These are phyloP conservation scores for Mrakia blollopis DNA, from an alignment of 768 basidiomycete genomes.

Conservation along the genomic window DNA sequence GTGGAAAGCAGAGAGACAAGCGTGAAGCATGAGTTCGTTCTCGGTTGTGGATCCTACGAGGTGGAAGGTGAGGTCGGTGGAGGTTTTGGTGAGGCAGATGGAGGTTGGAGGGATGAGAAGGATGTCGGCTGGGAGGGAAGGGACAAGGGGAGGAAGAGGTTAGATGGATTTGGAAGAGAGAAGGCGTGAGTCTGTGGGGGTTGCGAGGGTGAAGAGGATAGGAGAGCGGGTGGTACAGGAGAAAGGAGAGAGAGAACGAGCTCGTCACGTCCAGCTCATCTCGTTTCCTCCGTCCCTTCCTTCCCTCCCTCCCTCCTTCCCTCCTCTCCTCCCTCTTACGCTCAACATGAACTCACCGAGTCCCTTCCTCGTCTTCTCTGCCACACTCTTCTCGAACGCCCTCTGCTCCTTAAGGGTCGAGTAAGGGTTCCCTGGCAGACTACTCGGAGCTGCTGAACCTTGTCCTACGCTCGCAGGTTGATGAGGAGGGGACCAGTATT, in stretches of 20 bases:
- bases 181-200: neutral
- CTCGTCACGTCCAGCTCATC: neutral
- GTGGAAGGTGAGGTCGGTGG: constrained; percentile 92
- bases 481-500: constrained; percentile 82
- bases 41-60: constrained; percentile 78
- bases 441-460: constrained; percentile 37
- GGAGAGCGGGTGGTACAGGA: neutral
- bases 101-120: constrained; percentile 78
- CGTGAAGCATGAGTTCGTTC: constrained; percentile 92
- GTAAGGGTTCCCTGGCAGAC: constrained; percentile 35
- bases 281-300: neutral
- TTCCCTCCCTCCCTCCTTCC: neutral
- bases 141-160: neutral
- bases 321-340: neutral
- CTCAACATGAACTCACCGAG: constrained; percentile 56
- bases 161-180: neutral
- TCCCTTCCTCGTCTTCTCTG: constrained; percentile 90
- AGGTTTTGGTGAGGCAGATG: constrained; percentile 86
- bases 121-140: constrained; percentile 70
- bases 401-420: constrained; percentile 81
- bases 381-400: constrained; percentile 89
- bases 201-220: neutral
- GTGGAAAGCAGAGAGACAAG: constrained; percentile 73
- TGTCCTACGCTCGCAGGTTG: constrained; percentile 39
- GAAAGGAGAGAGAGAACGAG: neutral